These are phyloP conservation scores for Coprinopsis strossmayeri DNA, from an alignment of 768 basidiomycete species.

Conservation along the genomic window DNA sequence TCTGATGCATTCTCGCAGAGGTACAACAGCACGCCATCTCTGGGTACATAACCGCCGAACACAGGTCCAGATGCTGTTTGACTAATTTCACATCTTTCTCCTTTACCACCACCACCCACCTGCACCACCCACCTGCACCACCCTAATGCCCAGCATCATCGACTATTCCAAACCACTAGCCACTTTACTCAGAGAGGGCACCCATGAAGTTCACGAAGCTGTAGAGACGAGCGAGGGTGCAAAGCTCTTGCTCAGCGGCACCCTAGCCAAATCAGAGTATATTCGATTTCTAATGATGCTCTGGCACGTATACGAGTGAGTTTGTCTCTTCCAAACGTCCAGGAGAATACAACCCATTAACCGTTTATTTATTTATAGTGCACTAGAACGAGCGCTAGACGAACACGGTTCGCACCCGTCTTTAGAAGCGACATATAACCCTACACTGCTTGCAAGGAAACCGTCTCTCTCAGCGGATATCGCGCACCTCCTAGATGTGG, in stretches of 20 bases:
- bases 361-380: no score
- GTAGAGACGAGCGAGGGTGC: conserved; percentile 56
- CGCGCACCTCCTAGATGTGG: conserved; percentile 45
- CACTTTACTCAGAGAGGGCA: conserved; percentile 40
- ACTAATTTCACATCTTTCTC: background rate
- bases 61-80: background rate
- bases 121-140: background rate
- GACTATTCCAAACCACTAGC: conserved; percentile 39
- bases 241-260: conserved; percentile 48
- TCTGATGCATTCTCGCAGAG: background rate
- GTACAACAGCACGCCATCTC: background rate
- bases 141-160: conserved; percentile 8
- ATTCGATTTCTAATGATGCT: conserved; percentile 68
- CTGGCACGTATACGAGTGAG: conserved; percentile 75
- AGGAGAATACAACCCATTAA: no score
- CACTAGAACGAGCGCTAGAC: conserved; percentile 52
- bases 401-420: conserved; percentile 54
- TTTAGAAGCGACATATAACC: conserved; percentile 67
- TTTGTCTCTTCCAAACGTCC: conserved; percentile 11
- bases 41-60: background rate
- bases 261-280: conserved; percentile 59
- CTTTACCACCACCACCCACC: background rate
- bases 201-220: conserved; percentile 47
- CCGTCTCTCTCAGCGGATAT: conserved; percentile 62
- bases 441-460: conserved; percentile 57